phyloP scores from a whole-genome alignment of 805 yeast species.

The Monosporozyma solicola region DNA sequence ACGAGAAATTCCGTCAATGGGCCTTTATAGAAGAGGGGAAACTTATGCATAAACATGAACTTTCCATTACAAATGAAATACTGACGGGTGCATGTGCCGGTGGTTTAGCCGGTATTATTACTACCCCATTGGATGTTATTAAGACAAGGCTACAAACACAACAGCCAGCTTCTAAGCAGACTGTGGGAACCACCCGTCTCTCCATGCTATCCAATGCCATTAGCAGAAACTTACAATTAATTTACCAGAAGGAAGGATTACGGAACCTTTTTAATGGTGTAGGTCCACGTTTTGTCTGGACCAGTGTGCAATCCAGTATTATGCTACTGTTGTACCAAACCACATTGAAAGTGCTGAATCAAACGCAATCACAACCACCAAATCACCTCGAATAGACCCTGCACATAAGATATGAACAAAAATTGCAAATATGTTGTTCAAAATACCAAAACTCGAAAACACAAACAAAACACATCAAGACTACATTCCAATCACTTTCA shows the following conservation, averaged over 20 bases:
- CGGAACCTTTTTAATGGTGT: conserved; percentile 85
- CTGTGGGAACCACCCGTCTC: conserved; percentile 9
- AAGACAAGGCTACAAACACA: conserved; percentile 93
- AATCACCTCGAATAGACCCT: not conserved
- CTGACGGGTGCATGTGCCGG: conserved; percentile 94
- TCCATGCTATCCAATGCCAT: conserved; percentile 35
- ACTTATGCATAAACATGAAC: conserved; percentile 32
- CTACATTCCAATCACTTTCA: not conserved
- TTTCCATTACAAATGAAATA: conserved; percentile 56
- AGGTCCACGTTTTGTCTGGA: conserved; percentile 95
- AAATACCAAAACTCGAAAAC: not conserved
- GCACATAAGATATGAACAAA: not conserved
- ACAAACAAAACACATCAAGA: not conserved
- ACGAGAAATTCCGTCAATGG: conserved; percentile 66
- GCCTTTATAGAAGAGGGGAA: conserved; percentile 38
- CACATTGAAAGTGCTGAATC: conserved; percentile 42
- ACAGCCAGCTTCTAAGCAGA: conserved; percentile 27
- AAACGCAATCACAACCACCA: not conserved
- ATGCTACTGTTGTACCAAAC: conserved; percentile 86
- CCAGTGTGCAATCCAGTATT: conserved; percentile 87
- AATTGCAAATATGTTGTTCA: not conserved
- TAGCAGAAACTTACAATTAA: conserved; percentile 40
- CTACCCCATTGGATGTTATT: conserved; percentile 88
- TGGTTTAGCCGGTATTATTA: conserved; percentile 78
- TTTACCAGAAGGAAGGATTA: conserved; percentile 67